Base-by-base conservation (phyloP, 495 filamentous ascomycete species). In the Melanomma pulvis-pyrius region DNA sequence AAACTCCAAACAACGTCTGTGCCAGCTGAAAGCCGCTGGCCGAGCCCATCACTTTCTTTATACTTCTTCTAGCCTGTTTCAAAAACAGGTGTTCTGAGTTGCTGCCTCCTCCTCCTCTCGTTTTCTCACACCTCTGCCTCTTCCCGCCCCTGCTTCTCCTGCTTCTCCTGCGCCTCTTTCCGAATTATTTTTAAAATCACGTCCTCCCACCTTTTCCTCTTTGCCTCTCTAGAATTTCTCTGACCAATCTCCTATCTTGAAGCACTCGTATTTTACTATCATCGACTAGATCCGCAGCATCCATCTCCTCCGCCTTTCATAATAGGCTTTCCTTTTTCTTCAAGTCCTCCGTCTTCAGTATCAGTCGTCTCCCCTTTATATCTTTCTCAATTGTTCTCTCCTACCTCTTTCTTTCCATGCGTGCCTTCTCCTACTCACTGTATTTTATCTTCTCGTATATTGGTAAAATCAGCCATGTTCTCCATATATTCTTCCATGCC, bases 331-430 rank as follows among this genome's bases (percentile, higher is more conserved):
- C 52, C 61, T 64, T 30, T 57, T 59, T 64, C 36, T 62, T 52
- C 44, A 61, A 41, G 21, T 70, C 47, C 55, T 41, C 28, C 34
- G 67, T 49, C 64, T 58, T 67, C 34, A 21, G 30, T 29, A 32
- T 36, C 70, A 75, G 46, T 65, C 64, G 63, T 49, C 68, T 47
- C 55, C 73, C 68, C 65, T 73, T 77, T 55, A 75, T 62, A 41
- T 71, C 65, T 65, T 63, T 71, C 60, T 71, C 61, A 59, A 71
- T 69, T 68, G 49, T 73, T 63, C 74, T 75, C 65, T 74, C 71
- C 69, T 69, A 61, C 46, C 61, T 74, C 59, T 46, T 53, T 52
- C 66, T 74, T 29, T 71, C 71, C 55, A 73, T 75, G 26, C 51
- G 41, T 68, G 41, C 69, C 51, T 74, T 76, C 59, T 75, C 73